Base-by-base conservation (phyloP, 768 basidiomycete species). In the Amanita thiersii region DNA sequence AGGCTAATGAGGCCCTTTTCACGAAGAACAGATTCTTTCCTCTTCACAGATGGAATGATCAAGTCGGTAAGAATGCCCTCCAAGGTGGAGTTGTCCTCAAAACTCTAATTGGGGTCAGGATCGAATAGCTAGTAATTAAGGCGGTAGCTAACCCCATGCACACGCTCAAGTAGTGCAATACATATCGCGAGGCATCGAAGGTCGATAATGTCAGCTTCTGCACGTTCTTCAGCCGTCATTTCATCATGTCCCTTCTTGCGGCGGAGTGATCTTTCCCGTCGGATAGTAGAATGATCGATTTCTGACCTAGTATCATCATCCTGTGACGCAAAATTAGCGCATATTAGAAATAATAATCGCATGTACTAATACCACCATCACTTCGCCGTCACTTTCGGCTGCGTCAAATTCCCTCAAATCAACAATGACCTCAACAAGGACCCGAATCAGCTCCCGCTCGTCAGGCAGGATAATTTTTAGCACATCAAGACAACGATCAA, bases 401-500 rank as follows among this genome's bases (percentile, higher is more conserved):
- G n/a, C 29, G 17, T 25, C 64, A 1, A 56, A 51, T 9, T 65
- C 80, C 12, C 89, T 69, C 9, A 91, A 64, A 37, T 86, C 84
- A 32, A 86, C 81, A 3, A 92, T 76, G 21, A 90, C 77, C 53
- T 92, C 89, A 20, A 92, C 89, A 1, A 90, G 79, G n/a, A 93
- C 75, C 1, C 85, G 77, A 52, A 91, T 86, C 33, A 92, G 67
- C 56, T 92, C 89, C 8, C 84, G 72, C 61, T 99, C 93, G 25
- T 74, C 81, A 2, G 87, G 75, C 18, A 86, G 79, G 34, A 96
- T 81, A 47, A 77, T 79, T 47, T 83, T 77, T 38, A 99, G 64
- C 8, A 97, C 79, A 54, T 99, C 93, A 31, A 97, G 66, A 56
- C 86, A 89, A 7, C 72, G 72, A 17, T 85, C 76, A 39, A 96